These are phyloP conservation scores for Scheffersomyces spartinae DNA, from an alignment of 805 yeast genomes.

Conservation along the genomic window DNA sequence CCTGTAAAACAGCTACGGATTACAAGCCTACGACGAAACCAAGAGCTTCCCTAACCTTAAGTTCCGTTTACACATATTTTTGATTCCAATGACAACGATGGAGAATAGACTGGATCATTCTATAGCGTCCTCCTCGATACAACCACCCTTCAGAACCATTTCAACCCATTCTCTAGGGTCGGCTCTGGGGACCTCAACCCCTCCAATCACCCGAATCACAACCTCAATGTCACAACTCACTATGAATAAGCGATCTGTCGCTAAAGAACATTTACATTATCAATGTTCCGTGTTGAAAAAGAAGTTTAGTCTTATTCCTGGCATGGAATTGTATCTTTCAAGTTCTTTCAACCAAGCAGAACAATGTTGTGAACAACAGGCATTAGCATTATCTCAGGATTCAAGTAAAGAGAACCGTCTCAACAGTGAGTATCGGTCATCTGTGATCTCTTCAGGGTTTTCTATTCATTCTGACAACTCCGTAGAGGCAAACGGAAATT, in stretches of 20 bases:
- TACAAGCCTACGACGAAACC: no score
- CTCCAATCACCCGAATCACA: no score
- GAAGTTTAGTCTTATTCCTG: slow-evolving; percentile 31
- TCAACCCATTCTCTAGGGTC: no score
- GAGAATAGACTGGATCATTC: no score
- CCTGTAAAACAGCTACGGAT: no score
- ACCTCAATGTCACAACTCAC: no score
- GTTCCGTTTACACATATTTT: no score
- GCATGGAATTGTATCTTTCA: slow-evolving; percentile 55
- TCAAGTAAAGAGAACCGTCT: slow-evolving; percentile 11
- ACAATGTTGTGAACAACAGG: slow-evolving; percentile 62
- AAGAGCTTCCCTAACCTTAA: no score
- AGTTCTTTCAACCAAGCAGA: slow-evolving; percentile 59
- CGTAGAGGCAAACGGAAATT: neutral
- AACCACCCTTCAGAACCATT: no score
- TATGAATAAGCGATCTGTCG: slow-evolving; percentile 24
- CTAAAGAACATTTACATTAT: slow-evolving; percentile 28
- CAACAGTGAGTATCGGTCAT: slow-evolving; percentile 5
- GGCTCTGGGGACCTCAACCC: no score
- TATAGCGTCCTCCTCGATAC: no score
- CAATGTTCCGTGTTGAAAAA: slow-evolving; percentile 20
- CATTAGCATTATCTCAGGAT: slow-evolving; percentile 36
- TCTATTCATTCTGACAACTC: slow-evolving; percentile 3
- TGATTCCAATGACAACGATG: no score
- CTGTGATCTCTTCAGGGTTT: slow-evolving; percentile 4